A percentile compares a stretch with the other conserved stretches of the same genome.
Evolutionary conservation across 179 eudicot genomes (phyloP).

Genomic region (Beta lomatogona): DNA sequence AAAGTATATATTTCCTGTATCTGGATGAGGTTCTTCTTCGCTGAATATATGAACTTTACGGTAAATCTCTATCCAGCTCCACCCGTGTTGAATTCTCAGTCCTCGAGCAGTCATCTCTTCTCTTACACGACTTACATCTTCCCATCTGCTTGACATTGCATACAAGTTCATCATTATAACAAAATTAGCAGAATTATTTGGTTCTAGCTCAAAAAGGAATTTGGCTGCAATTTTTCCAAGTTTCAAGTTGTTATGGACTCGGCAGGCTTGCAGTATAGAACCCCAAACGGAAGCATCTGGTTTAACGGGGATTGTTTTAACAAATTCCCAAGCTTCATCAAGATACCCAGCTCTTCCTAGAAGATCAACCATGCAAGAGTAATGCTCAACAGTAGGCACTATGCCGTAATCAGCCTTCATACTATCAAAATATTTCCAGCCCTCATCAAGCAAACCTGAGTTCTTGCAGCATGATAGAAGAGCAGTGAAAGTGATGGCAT

Average conservation of each 20-base stretch:
- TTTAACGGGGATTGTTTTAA: constrained; percentile 49
- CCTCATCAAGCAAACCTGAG: constrained; percentile 54
- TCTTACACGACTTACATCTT: constrained; percentile 46
- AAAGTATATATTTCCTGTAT: constrained; percentile 52
- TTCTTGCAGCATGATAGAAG: constrained; percentile 57
- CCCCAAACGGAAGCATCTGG: constrained; percentile 71
- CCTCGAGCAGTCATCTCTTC: constrained; percentile 41
- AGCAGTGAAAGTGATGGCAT: constrained; percentile 61
- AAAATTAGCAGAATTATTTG: constrained; percentile 59
- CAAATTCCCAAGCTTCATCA: constrained; percentile 71
- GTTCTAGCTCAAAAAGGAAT: constrained; percentile 54
- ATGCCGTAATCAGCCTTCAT: constrained; percentile 47
- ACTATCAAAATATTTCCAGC: constrained; percentile 63
- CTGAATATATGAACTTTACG: constrained; percentile 43
- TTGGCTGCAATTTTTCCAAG: constrained; percentile 59
- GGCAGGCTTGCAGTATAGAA: constrained; percentile 55
- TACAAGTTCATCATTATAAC: constrained; percentile 57
- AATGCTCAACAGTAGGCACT: constrained; percentile 62
- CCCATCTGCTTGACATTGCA: constrained; percentile 43
- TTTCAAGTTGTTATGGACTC: constrained; percentile 40
- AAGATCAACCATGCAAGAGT: constrained; percentile 80
- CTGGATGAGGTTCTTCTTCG: constrained; percentile 51
- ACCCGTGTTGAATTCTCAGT: constrained; percentile 37
- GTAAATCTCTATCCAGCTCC: constrained; percentile 62
- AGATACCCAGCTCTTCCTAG: constrained; percentile 64